A percentile compares a stretch with the other conserved stretches of the same genome.
phyloP scores from a whole-genome alignment of 1,284 basidiomycete genomes.

The Coniophora puteana region DNA sequence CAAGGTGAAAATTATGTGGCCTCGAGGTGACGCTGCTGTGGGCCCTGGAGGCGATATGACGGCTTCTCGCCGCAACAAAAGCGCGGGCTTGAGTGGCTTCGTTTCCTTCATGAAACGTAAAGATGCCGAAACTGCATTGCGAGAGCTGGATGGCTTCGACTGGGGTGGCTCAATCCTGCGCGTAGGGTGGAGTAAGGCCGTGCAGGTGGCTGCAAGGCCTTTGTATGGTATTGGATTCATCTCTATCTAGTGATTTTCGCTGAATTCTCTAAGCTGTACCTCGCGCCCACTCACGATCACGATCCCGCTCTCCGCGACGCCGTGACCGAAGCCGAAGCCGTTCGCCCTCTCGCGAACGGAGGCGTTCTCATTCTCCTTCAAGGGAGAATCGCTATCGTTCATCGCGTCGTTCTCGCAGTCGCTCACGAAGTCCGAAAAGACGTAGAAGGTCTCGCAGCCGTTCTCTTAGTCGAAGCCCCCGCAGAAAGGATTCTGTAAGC shows the following conservation, averaged over 20 bases:
- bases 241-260: background rate
- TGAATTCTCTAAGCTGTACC: conserved; percentile 22
- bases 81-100: conserved; percentile 83
- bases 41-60: conserved; percentile 77
- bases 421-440: conserved; percentile 36
- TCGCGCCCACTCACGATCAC: conserved; percentile 28
- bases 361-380: conserved; percentile 48
- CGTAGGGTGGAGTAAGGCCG: conserved; percentile 95
- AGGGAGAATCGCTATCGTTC: conserved; percentile 31
- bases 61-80: conserved; percentile 60
- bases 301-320: conserved; percentile 23
- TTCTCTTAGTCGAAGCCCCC: conserved; percentile 40
- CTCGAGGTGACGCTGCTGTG: conserved; percentile 57
- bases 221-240: conserved; percentile 60
- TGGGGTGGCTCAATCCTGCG: conserved; percentile 87
- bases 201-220: conserved; percentile 77
- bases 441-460: conserved; percentile 29
- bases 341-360: conserved; percentile 34
- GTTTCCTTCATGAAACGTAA: conserved; percentile 93
- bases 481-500: conserved; percentile 31
- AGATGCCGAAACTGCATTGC: conserved; percentile 85
- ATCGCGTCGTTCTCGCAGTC: conserved; percentile 34
- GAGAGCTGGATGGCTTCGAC: conserved; percentile 85
- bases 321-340: conserved; percentile 31
- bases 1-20: conserved; percentile 97